These are phyloP conservation scores for Cephalotrichum gorgonifer DNA, from an alignment of 2,329 filamentous ascomycete genomes.

Conservation along the genomic window DNA sequence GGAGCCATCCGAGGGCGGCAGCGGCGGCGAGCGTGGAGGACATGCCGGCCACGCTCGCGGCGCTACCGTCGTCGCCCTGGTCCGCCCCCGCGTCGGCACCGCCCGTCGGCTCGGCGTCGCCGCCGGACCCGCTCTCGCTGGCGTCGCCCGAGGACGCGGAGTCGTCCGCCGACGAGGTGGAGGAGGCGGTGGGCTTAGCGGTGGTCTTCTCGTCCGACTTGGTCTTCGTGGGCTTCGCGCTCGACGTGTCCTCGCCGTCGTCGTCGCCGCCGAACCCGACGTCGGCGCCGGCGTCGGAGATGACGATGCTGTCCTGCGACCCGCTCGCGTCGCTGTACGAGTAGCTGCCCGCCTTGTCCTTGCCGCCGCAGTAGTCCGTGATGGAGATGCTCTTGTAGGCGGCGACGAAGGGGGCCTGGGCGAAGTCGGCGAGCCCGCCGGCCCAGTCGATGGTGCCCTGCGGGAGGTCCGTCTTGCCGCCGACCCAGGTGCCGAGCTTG, in stretches of 20 bases:
- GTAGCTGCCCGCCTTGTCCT: constrained; percentile 34
- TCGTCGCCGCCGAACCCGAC: constrained; percentile 6
- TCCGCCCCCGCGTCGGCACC: neutral
- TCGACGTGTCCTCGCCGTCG: constrained; percentile 12
- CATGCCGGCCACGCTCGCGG: neutral
- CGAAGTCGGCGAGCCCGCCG: constrained; percentile 51
- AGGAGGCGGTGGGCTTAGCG: neutral
- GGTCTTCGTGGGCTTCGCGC: neutral
- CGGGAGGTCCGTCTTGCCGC: constrained; percentile 34
- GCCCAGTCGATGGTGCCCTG: constrained; percentile 57
- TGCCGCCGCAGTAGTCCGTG: constrained; percentile 42
- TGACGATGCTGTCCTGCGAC: constrained; percentile 40
- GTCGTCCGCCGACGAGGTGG: neutral
- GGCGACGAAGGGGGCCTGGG: constrained; percentile 39
- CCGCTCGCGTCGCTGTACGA: constrained; percentile 38
- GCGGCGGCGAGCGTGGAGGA: neutral
- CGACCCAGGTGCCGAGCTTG: constrained; percentile 50
- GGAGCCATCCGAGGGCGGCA: neutral
- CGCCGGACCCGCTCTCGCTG: neutral
- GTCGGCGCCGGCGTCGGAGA: constrained; percentile 17
- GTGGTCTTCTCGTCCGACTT: neutral
- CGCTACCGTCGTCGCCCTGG: neutral
- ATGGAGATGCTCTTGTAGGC: constrained; percentile 48
- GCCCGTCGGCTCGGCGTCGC: neutral
- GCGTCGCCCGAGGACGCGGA: neutral